Conservation (phyloP, 129 eudicot genomes). For the Flaveria robusta region DNA sequence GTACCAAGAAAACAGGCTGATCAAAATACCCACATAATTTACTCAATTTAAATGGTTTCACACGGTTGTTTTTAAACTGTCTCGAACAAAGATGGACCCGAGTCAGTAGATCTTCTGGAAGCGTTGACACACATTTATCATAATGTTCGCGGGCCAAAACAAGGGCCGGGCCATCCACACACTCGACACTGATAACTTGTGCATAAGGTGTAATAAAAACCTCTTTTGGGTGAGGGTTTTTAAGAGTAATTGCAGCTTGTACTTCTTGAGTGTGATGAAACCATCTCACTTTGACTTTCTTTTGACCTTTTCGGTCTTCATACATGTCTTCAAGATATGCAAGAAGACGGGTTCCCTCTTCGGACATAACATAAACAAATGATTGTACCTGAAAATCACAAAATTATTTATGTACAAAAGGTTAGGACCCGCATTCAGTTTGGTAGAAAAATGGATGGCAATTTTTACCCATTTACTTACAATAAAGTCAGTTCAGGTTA, state of each 20-base stretch:
- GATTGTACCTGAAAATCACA: slow-evolving; percentile 67
- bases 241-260: slow-evolving; percentile 57
- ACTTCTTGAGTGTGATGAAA: slow-evolving; percentile 91
- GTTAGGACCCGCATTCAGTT: background rate
- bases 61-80: slow-evolving; percentile 74
- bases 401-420: background rate
- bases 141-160: slow-evolving; percentile 90
- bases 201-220: slow-evolving; percentile 92
- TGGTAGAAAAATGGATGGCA: background rate
- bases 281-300: slow-evolving; percentile 98
- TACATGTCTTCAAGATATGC: slow-evolving; percentile 98
- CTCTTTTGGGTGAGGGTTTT: slow-evolving; percentile 85
- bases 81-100: slow-evolving; percentile 74
- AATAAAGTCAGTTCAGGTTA: background rate
- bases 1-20: slow-evolving; percentile 72
- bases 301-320: slow-evolving; percentile 84
- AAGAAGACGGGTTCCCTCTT: slow-evolving; percentile 73
- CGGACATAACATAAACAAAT: slow-evolving; percentile 95
- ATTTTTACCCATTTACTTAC: background rate
- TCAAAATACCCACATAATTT: slow-evolving; percentile 85
- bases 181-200: slow-evolving; percentile 94
- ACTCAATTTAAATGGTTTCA: slow-evolving; percentile 78
- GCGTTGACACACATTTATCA: slow-evolving; percentile 56
- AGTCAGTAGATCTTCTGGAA: slow-evolving; percentile 64
- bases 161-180: slow-evolving; percentile 96